Evolutionary conservation across 148 eudicot species (phyloP).

Genomic region (Vaccinium corymbosum): DNA sequence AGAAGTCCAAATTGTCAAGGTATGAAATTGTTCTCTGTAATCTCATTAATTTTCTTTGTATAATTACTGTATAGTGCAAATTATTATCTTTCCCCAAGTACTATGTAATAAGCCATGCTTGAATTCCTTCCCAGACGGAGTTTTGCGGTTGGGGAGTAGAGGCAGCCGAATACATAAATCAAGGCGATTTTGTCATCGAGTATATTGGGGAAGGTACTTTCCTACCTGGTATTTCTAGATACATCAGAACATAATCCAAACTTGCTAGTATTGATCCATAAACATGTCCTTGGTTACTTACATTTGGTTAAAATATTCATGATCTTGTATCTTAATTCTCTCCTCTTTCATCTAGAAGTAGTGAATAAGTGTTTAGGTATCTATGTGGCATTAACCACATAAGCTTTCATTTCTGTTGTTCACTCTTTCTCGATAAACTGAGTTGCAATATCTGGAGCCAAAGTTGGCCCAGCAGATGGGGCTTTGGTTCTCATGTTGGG

Average conservation of each 20-base stretch:
- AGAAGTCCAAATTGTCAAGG: conserved; percentile 73
- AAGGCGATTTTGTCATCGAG: conserved; percentile 69
- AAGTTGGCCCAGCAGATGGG: background rate
- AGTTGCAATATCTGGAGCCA: background rate
- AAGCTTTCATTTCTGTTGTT: background rate
- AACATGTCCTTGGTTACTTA: background rate
- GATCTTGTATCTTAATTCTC: background rate
- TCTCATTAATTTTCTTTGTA: background rate
- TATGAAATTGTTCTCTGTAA: conserved; percentile 13
- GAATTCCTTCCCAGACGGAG: conserved; percentile 52
- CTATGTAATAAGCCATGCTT: conserved; percentile 4
- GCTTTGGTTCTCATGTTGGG: background rate
- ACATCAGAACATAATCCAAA: background rate
- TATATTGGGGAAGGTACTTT: conserved; percentile 89
- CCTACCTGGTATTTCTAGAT: conserved; percentile 2
- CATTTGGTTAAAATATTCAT: background rate
- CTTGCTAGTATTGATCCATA: background rate
- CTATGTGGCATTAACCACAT: background rate
- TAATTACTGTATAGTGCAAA: background rate
- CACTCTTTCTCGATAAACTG: background rate
- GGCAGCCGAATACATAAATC: conserved; percentile 55
- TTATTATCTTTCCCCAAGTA: background rate
- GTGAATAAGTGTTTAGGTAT: background rate
- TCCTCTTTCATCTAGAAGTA: background rate
- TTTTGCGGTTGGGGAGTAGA: conserved; percentile 88